phyloP scores from a whole-genome alignment of 768 basidiomycete species.

The Macrolepiota albuminosa region DNA sequence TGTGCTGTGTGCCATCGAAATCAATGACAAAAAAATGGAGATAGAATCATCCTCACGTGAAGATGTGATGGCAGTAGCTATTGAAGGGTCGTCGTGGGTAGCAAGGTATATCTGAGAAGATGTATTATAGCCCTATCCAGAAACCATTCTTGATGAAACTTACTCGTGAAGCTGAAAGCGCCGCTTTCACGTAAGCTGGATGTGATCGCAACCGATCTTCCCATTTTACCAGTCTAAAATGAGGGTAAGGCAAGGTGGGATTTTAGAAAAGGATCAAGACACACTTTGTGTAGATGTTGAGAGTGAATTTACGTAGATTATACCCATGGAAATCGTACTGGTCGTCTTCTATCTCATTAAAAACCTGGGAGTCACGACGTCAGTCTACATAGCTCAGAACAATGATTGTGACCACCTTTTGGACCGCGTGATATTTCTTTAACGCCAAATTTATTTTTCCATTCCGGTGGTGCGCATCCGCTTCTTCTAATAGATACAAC shows the following conservation, averaged over 20 bases:
- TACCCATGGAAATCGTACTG: constrained; percentile 99
- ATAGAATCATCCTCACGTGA: constrained; percentile 25
- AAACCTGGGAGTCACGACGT: constrained; percentile 44
- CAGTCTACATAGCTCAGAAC: neutral
- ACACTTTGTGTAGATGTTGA: constrained; percentile 83
- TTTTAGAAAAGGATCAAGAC: constrained; percentile 20
- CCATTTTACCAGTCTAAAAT: constrained; percentile 67
- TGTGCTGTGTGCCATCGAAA: constrained; percentile 23
- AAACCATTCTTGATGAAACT: neutral
- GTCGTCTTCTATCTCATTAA: constrained; percentile 87
- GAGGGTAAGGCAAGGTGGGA: neutral
- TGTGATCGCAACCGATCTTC: constrained; percentile 78
- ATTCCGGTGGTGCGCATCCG: constrained; percentile 57
- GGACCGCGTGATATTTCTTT: constrained; percentile 76
- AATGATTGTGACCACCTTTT: constrained; percentile 48
- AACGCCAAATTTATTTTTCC: constrained; percentile 74
- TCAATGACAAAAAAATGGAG: neutral
- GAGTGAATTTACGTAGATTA: constrained; percentile 82
- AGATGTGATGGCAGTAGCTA: constrained; percentile 39
- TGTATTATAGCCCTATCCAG: constrained; percentile 1
- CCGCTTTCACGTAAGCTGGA: constrained; percentile 70
- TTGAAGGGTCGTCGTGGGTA: constrained; percentile 66
- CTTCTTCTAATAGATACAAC: constrained; percentile 82
- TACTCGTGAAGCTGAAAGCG: constrained; percentile 67
- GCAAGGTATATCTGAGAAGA: constrained; percentile 62